Evolutionary conservation across 2,329 filamentous ascomycete species (phyloP), one percentile per base, ranked within the genome.

Genomic region (Cryphonectria japonica): DNA sequence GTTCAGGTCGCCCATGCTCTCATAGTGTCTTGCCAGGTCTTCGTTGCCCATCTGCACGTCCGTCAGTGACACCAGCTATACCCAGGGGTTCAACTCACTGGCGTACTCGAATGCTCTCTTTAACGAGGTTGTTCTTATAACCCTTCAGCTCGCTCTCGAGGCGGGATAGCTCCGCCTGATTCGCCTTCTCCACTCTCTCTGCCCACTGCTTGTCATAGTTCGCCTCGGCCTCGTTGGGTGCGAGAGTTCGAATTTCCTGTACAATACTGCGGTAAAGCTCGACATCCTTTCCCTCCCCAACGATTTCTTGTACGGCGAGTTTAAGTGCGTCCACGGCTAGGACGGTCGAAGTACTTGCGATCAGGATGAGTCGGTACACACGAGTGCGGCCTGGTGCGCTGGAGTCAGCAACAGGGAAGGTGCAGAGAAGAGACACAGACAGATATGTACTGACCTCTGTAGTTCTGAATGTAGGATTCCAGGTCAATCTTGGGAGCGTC

Each of bases 51-150:
- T 98, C 93, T 97, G 46, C 60, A 14, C 37, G 5, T 9, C 29
- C 29, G 63, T 73, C 59, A 73, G 71, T 34, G 14, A 34, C 29
- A 3, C 32, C 22, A 32, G 8, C 3, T 0, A 4, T 26, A 11
- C 69, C 72, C 62, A 19, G 57, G 37, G 9, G n/a, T 3, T 29
- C 8, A 22, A 46, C 26, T 26, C 14, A 22, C 29, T 57, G 57
- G 78, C 87, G 70, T 85, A 97, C 94, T 75, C 95, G 84, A 77
- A 98, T 97, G 83, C 94, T 98, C 83, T 99, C 96, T 79, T 98
- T 97, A 76, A 99, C 94, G 60, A 98, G 83, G 77, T 98, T 99
- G 79, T 98, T 97, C 82, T 96, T 97, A 81, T 98, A 98, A 1
- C 91, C 92, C 80, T 94, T 95, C 29, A 99, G 85, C 80, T 98